Evolutionary conservation across 192 early-diverging fungal species (phyloP), one percentile per base, ranked within the genome.

Genomic region (Haplosporangium gracile): DNA sequence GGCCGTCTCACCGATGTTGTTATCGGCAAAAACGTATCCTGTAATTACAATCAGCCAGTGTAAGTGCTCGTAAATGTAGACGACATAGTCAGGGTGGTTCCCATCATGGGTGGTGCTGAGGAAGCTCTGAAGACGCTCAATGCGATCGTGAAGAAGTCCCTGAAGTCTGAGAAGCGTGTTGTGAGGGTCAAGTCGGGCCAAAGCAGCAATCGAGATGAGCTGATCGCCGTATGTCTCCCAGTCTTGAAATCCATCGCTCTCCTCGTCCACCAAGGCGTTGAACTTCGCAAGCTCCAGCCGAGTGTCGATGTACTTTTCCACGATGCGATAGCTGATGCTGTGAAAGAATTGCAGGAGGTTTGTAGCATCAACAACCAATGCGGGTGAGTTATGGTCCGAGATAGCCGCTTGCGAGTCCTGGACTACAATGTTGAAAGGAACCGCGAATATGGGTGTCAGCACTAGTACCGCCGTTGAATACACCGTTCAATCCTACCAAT

Each of bases 171-270:
- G 77, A 39, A 95, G 74, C 16, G 88, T 88, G 77, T 92, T 89
- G 2, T 80, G 83, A 8, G 92, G 88, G 75, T 93, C 88, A 5
- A 95, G 78, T 49, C 96, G 90, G 53, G 90, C 95, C 24, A 97
- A 69, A 2, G 88, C 90, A 18, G 91, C 91, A 70, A 95, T 93
- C 39, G 92, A 82, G 5, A 93, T 85, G 39, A 97, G 85, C 79
- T 96, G 96, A 81, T 97, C 96, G 13, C 86, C 93, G 82, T 94
- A 96, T 20, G 92, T 81, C 43, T 95, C 94, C 90, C 92, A 92
- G 75, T 94, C 93, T 70, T 92, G 93, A 68, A 92, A 89, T 11
- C 89, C 89, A 60, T 91, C 90, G n/a, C 88, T 89, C 39, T 92
- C 93, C 7, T 93, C 93, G 7, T 91, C 90, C 11, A 88, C 88